Percentiles rank a stretch among this genome's conserved stretches.
phyloP scores from a whole-genome alignment of 306 rosid species.

The Arachis hypogaea region DNA sequence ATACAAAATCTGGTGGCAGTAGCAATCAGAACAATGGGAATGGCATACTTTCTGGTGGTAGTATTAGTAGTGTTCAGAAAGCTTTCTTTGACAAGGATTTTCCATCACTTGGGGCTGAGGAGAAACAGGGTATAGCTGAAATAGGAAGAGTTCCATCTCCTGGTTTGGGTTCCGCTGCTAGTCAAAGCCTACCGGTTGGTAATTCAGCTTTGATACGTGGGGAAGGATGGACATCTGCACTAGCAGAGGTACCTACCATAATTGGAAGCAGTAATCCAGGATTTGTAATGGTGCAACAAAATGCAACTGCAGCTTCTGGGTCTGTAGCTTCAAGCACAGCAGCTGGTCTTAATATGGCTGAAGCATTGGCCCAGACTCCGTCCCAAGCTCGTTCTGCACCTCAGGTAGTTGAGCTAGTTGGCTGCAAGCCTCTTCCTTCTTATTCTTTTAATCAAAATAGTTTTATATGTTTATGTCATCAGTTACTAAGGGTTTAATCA shows the following conservation, averaged over 20 bases:
- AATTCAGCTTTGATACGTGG: slow-evolving; percentile 87
- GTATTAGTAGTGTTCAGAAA: slow-evolving; percentile 67
- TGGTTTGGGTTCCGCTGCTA: slow-evolving; percentile 70
- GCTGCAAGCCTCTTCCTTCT: slow-evolving; percentile 18
- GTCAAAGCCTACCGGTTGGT: slow-evolving; percentile 77
- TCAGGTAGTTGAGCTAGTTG: slow-evolving; percentile 60
- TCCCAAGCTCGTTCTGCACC: slow-evolving; percentile 74
- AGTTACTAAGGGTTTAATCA: slow-evolving; percentile 24
- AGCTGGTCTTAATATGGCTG: slow-evolving; percentile 94
- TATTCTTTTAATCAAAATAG: slow-evolving; percentile 22
- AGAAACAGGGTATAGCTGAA: slow-evolving; percentile 72
- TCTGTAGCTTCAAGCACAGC: slow-evolving; percentile 53
- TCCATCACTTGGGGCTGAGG: slow-evolving; percentile 94
- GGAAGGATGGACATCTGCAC: slow-evolving; percentile 97
- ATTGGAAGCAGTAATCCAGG: slow-evolving; percentile 71
- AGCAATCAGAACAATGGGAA: slow-evolving; percentile 56
- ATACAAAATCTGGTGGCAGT: slow-evolving; percentile 56
- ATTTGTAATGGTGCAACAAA: slow-evolving; percentile 59
- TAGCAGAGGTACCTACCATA: slow-evolving; percentile 78
- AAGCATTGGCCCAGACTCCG: slow-evolving; percentile 90
- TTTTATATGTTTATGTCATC: background rate
- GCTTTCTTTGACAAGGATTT: slow-evolving; percentile 92
- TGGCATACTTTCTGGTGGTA: slow-evolving; percentile 67
- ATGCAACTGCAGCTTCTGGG: slow-evolving; percentile 53
- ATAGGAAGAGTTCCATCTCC: slow-evolving; percentile 86